Evolutionary conservation across 2,329 filamentous ascomycete species (phyloP).

Genomic region (Colletotrichum lentis): DNA sequence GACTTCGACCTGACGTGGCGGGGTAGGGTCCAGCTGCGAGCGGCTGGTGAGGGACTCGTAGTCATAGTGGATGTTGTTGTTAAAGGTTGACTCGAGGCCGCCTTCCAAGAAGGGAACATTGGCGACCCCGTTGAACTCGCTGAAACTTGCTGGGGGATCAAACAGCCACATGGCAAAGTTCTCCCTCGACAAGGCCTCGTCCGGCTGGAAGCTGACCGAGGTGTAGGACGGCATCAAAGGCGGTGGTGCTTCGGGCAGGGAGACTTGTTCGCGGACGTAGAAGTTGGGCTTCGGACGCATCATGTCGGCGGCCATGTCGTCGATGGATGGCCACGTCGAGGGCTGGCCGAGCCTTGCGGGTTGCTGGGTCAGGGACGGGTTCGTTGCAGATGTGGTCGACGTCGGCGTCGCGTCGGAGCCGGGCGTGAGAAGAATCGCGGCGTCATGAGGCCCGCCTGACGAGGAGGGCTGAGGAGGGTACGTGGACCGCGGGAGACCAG

Average conservation of each 20-base stretch:
- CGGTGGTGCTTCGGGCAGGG: constrained; percentile 47
- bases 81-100: constrained; percentile 60
- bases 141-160: constrained; percentile 53
- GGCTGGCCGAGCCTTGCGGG: constrained; percentile 40
- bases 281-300: constrained; percentile 51
- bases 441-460: constrained; percentile 54
- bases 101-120: constrained; percentile 58
- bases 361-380: constrained; percentile 25
- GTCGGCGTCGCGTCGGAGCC: constrained; percentile 48
- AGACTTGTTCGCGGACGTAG: constrained; percentile 46
- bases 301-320: constrained; percentile 47
- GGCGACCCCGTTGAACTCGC: constrained; percentile 53
- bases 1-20: constrained; percentile 51
- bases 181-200: constrained; percentile 50
- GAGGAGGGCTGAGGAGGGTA: constrained; percentile 43
- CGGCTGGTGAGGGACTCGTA: constrained; percentile 59
- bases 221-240: constrained; percentile 47
- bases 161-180: constrained; percentile 64
- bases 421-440: constrained; percentile 55
- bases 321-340: constrained; percentile 48
- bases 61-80: constrained; percentile 61
- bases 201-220: constrained; percentile 46
- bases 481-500: constrained; percentile 29
- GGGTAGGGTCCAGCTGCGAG: constrained; percentile 56
- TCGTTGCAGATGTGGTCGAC: constrained; percentile 39